A percentile compares a stretch with the other conserved stretches of the same genome.
Conservation (phyloP, 352 stramenopile genomes). For the Pythium diclinum region DNA sequence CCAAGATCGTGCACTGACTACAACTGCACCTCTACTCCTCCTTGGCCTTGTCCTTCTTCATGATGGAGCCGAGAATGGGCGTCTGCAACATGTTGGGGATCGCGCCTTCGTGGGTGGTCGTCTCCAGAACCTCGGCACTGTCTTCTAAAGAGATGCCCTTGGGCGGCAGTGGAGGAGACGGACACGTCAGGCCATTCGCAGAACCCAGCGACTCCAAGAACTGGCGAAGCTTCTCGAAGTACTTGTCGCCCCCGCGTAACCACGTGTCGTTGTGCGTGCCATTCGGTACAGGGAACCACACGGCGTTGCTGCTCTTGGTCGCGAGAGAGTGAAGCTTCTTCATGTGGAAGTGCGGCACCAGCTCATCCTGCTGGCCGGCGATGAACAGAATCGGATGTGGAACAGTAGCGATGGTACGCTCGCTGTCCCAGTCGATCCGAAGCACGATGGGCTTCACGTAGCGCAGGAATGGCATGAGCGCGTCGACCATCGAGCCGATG, state of each 20-base stretch:
- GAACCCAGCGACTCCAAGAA: conserved; percentile 57
- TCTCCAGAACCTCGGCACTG: conserved; percentile 1
- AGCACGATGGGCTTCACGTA: conserved; percentile 90
- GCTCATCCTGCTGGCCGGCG: conserved; percentile 85
- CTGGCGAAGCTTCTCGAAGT: conserved; percentile 67
- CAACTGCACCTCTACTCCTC: conserved; percentile 1
- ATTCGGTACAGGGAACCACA: conserved; percentile 81
- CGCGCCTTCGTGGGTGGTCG: conserved; percentile 38
- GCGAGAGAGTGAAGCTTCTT: conserved; percentile 65
- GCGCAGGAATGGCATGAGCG: conserved; percentile 89
- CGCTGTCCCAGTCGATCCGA: conserved; percentile 89
- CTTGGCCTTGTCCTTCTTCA: conserved; percentile 24
- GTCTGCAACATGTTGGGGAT: conserved; percentile 75
- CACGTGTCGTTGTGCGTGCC: conserved; percentile 95
- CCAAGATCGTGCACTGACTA: background rate
- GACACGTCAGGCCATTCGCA: conserved; percentile 18
- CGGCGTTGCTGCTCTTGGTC: conserved; percentile 38
- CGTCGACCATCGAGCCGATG: conserved; percentile 93
- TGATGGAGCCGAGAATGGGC: conserved; percentile 40
- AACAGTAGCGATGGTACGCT: conserved; percentile 53
- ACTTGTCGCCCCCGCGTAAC: conserved; percentile 85
- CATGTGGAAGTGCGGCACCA: conserved; percentile 92
- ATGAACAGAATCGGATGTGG: conserved; percentile 90
- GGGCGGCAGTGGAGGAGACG: conserved; percentile 18
- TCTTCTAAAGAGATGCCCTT: background rate